These are phyloP conservation scores for Sclerotinia minor DNA, from an alignment of 2,329 filamentous ascomycete species.

Conservation along the genomic window DNA sequence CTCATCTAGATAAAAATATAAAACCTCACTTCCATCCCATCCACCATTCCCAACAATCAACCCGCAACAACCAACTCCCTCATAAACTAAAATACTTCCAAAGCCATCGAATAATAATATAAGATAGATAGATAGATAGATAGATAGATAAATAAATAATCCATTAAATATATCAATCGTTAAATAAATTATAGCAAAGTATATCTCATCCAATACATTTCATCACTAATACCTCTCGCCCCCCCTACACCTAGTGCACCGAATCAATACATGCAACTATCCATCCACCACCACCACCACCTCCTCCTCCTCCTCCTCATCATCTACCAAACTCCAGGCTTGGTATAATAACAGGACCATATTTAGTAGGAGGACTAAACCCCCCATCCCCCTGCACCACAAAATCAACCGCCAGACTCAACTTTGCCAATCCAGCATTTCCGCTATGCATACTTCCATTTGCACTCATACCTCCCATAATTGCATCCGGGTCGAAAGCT, in stretches of 20 bases:
- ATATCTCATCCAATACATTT: not conserved
- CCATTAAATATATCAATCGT: not conserved
- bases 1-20: too few relatives aligned
- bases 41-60: not conserved
- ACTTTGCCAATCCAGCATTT: slow-evolving; percentile 54
- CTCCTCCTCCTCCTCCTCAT: slow-evolving; percentile 11
- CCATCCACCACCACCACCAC: too few relatives aligned
- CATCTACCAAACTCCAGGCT: slow-evolving; percentile 71
- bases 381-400: slow-evolving; percentile 90
- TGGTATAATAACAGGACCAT: slow-evolving; percentile 93
- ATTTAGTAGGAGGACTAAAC: slow-evolving; percentile 84
- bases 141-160: too few relatives aligned
- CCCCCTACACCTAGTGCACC: not conserved
- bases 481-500: slow-evolving; percentile 84
- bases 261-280: not conserved
- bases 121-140: too few relatives aligned
- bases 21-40: slow-evolving; percentile 26
- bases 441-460: slow-evolving; percentile 41
- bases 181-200: not conserved
- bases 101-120: not conserved
- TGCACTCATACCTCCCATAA: slow-evolving; percentile 36
- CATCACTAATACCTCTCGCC: not conserved
- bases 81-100: slow-evolving; percentile 31
- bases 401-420: slow-evolving; percentile 93
- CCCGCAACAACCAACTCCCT: slow-evolving; percentile 31